These are phyloP conservation scores for Spiraea crenata DNA, from an alignment of 331 rosid genomes.

Conservation along the genomic window DNA sequence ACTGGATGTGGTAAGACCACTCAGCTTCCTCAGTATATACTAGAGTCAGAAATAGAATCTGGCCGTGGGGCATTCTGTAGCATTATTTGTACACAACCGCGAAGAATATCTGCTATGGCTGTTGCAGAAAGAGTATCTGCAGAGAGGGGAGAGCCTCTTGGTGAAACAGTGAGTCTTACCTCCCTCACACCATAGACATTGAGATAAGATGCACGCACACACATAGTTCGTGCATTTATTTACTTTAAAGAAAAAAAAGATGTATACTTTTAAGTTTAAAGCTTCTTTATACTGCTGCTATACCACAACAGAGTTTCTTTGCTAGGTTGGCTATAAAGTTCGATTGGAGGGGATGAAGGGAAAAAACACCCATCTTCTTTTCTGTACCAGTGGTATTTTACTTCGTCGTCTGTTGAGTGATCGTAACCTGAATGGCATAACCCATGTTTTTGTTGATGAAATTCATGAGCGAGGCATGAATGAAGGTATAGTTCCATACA, in stretches of 20 bases:
- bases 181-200: conserved; percentile 29
- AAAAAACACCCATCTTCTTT: conserved; percentile 58
- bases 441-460: conserved; percentile 67
- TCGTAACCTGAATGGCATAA: conserved; percentile 50
- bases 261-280: conserved; percentile 25
- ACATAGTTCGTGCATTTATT: not conserved
- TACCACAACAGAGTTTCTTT: conserved; percentile 73
- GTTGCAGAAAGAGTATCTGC: conserved; percentile 56
- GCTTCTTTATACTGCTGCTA: conserved; percentile 53
- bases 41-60: conserved; percentile 62
- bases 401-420: conserved; percentile 60
- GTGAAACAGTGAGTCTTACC: conserved; percentile 76
- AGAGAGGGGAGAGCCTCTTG: conserved; percentile 75
- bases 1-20: conserved; percentile 67
- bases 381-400: conserved; percentile 60
- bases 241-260: not conserved
- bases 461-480: conserved; percentile 69
- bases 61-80: conserved; percentile 65
- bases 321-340: conserved; percentile 64
- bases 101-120: conserved; percentile 61
- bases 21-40: conserved; percentile 55
- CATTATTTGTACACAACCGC: conserved; percentile 57
- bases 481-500: conserved; percentile 42
- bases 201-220: conserved; percentile 20
- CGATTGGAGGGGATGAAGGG: conserved; percentile 62